phyloP scores from a whole-genome alignment of 441 rosid species.

The Euphorbia corollata region DNA sequence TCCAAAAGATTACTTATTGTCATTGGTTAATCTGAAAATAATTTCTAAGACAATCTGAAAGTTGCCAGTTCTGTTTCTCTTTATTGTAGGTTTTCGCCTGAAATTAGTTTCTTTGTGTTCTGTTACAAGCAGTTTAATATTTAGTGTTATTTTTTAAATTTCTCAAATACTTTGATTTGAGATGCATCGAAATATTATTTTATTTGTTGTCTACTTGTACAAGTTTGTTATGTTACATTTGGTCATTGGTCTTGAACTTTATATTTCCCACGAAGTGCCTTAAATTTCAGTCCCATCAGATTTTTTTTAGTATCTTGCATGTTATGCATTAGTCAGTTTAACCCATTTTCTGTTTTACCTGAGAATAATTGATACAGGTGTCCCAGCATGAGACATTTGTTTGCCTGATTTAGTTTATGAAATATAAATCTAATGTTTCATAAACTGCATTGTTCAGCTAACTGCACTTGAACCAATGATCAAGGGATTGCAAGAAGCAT shows the following conservation, averaged over 20 bases:
- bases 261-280: neutral
- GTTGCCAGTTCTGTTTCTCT: slow-evolving; percentile 8
- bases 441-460: slow-evolving; percentile 41
- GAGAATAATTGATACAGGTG: neutral
- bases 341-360: neutral
- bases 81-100: slow-evolving; percentile 9
- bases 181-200: neutral
- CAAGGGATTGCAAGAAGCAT: slow-evolving; percentile 81
- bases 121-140: slow-evolving; percentile 1
- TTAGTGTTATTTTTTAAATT: neutral
- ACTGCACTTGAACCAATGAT: slow-evolving; percentile 85
- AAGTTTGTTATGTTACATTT: neutral
- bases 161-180: neutral
- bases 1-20: slow-evolving; percentile 6
- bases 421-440: slow-evolving; percentile 18
- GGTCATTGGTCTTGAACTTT: neutral
- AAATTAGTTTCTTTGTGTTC: neutral
- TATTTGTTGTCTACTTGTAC: neutral
- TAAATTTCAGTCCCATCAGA: neutral
- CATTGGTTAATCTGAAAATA: slow-evolving; percentile 3
- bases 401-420: neutral
- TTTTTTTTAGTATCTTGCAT: neutral
- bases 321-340: neutral
- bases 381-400: neutral
- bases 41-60: slow-evolving; percentile 3